These are phyloP conservation scores for Wickerhamiella musiphila DNA, from an alignment of 805 yeast genomes.

Conservation along the genomic window DNA sequence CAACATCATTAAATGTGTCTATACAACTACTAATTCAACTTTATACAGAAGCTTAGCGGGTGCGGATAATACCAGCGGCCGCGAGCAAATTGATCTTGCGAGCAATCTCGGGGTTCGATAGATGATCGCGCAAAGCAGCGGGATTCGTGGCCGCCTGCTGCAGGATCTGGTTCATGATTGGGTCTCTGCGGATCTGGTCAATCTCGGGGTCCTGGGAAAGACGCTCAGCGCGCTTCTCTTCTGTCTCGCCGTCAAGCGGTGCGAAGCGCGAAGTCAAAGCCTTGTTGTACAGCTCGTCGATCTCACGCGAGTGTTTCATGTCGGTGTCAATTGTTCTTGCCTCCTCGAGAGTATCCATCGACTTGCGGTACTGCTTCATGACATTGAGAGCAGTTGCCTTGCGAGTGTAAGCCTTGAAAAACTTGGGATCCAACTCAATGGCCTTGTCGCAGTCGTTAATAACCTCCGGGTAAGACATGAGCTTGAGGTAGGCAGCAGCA, in stretches of 20 bases:
- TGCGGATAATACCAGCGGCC: conserved; percentile 94
- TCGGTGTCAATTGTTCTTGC: conserved; percentile 66
- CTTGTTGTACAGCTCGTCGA: conserved; percentile 62
- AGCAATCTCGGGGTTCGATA: conserved; percentile 87
- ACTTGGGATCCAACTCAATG: conserved; percentile 69
- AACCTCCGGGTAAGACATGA: conserved; percentile 95
- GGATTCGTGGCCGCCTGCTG: conserved; percentile 91
- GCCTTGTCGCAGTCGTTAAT: conserved; percentile 84
- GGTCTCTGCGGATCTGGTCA: conserved; percentile 80
- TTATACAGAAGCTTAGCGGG: conserved; percentile 35
- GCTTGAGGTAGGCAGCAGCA: conserved; percentile 90
- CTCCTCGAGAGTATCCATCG: conserved; percentile 59
- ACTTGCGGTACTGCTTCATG: conserved; percentile 68
- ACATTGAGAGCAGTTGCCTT: conserved; percentile 91
- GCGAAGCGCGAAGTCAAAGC: conserved; percentile 65
- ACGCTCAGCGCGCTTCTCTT: conserved; percentile 86
- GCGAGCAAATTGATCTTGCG: conserved; percentile 75
- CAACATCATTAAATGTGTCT: too few species aligned
- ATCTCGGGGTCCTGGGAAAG: conserved; percentile 88
- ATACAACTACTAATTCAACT: not conserved
- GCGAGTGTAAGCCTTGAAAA: conserved; percentile 89
- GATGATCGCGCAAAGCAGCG: conserved; percentile 91
- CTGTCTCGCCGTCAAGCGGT: conserved; percentile 73
- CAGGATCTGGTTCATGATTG: conserved; percentile 89
- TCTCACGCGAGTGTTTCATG: conserved; percentile 47